These are phyloP conservation scores for Trichophyton benhamiae DNA, from an alignment of 2,329 filamentous ascomycete species.

Conservation along the genomic window DNA sequence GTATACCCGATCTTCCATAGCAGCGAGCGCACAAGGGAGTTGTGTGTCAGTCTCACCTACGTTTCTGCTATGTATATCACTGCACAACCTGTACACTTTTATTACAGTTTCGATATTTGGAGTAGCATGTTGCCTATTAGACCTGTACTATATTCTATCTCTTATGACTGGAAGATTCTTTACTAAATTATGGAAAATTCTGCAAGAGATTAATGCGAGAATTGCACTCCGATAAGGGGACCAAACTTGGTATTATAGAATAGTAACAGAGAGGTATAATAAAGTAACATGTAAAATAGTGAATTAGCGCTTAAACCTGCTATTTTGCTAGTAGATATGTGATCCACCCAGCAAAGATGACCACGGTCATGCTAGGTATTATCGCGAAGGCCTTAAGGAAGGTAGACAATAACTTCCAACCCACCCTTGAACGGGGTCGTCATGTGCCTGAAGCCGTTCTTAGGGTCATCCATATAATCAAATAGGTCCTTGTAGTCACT, in stretches of 20 bases:
- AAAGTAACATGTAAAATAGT: not conserved
- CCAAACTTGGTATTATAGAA: not conserved
- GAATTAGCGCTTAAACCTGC: not conserved
- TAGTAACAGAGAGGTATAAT: not conserved
- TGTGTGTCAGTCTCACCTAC: not conserved
- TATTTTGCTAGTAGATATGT: not conserved
- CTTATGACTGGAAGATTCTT: not conserved
- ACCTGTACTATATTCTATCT: slow-evolving; percentile 1
- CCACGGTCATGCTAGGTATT: not conserved
- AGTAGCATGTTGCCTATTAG: not conserved
- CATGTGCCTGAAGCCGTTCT: slow-evolving; percentile 39
- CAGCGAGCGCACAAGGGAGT: not conserved
- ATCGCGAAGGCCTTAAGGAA: slow-evolving; percentile 10
- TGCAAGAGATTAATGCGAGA: not conserved
- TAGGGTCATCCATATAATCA: slow-evolving; percentile 33
- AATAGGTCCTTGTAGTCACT: slow-evolving; percentile 38
- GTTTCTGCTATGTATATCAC: not conserved
- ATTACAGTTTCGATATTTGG: not conserved
- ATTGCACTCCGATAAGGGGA: not conserved
- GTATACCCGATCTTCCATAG: not conserved
- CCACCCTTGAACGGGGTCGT: slow-evolving; percentile 40
- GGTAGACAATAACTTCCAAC: slow-evolving; percentile 35
- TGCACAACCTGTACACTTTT: not conserved
- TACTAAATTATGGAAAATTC: not conserved
- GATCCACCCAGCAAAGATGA: too few species aligned